Percentiles rank a stretch among this genome's conserved stretches.
These are phyloP conservation scores for Tricholoma saponaceum DNA, from an alignment of 768 basidiomycete species.

Conservation along the genomic window DNA sequence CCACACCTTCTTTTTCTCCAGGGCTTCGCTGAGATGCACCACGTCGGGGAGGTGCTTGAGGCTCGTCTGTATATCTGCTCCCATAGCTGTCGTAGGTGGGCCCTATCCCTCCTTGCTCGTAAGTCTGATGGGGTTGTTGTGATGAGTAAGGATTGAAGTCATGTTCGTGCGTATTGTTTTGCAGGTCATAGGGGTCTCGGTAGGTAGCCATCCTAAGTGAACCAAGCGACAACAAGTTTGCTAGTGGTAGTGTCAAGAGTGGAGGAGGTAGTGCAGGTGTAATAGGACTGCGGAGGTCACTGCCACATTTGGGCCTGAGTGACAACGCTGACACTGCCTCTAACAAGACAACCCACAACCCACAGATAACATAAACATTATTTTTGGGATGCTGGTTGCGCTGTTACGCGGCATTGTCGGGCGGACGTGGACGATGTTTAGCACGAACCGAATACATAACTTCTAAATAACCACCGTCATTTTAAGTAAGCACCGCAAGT, in stretches of 20 bases:
- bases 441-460: no score
- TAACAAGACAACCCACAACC: no score
- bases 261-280: neutral
- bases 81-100: conserved; percentile 29
- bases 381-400: no score
- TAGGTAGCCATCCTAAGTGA: conserved; percentile 40
- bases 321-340: neutral
- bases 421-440: no score
- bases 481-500: no score
- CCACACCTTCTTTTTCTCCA: conserved; percentile 6
- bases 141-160: conserved; percentile 45
- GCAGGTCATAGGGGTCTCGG: conserved; percentile 45
- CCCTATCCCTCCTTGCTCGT: conserved; percentile 43
- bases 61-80: conserved; percentile 35
- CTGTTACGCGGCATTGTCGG: no score
- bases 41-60: conserved; percentile 23
- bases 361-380: no score
- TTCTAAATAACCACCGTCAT: no score
- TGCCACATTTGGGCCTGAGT: neutral
- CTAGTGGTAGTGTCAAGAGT: neutral
- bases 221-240: neutral
- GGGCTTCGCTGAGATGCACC: conserved; percentile 15
- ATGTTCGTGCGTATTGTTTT: conserved; percentile 27
- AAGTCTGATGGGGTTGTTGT: conserved; percentile 42
- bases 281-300: neutral